Evolutionary conservation across 2,329 filamentous ascomycete genomes (phyloP), one percentile per base, ranked within the genome.

Genomic region (Colletotrichum tamarilloi): DNA sequence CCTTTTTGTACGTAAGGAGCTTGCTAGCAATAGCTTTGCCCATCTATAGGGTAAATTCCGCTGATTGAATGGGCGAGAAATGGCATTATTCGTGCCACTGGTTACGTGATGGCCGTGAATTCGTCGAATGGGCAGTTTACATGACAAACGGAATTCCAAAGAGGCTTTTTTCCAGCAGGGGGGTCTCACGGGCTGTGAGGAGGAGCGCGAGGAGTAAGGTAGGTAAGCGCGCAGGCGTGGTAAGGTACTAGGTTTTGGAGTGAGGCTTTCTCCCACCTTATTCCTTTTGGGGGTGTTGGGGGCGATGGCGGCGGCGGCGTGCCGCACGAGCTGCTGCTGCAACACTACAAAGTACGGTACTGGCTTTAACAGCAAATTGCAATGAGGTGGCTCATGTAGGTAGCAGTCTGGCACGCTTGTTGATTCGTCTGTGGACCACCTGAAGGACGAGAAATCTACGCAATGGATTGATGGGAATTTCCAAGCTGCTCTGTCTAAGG

Each of bases 141-240:
- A 72, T 74, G 68, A 74, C 72, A 72, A 74, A 74, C 62, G 42
- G 58, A 74, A 74, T 68, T 62, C 32, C 62, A 68, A 67, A 62
- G 42, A 55, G 58, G 72, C 46, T 30, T 22, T 24, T 30, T 22
- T 19, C 22, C 4, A 38, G 19, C 32, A 26, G 55, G 55, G 55
- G n/a, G 12, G 42, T 22, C 42, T 49, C 6, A n/a, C 16, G n/a
- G 42, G 6, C 38, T 42, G 38, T 42, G 12, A 30, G 26, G 42
- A 22, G 26, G 26, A 26, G 26, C 26, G 26, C 26, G 4, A 26
- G 26, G 26, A 26, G 26, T 19, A 62, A 14, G 22, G 35, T 24
- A 46, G 16, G 30, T 32, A 32, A 32, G 30, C 30, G 30, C 9
- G 30, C 3, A 32, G 4, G 35, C 24, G 59, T 7, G 38, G 32